These are phyloP conservation scores for Huntiella abstrusa DNA, from an alignment of 2,329 filamentous ascomycete species.

Conservation along the genomic window DNA sequence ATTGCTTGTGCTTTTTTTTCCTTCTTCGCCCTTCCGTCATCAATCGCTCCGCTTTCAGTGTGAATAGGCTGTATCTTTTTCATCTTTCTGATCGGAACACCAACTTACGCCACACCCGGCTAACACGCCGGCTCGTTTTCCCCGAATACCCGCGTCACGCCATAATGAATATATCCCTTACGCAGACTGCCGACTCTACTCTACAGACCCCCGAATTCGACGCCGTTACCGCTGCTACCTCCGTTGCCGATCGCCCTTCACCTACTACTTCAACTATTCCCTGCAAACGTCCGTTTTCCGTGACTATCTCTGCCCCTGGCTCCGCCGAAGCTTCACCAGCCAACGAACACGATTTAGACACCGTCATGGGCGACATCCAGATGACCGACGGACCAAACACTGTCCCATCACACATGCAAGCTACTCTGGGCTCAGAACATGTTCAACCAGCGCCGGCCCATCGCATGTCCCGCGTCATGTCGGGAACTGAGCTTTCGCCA, in stretches of 20 bases:
- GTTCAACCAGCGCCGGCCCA: conserved; percentile 4
- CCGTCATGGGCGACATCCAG: conserved; percentile 7
- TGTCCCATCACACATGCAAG: background rate
- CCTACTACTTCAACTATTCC: conserved; percentile 6
- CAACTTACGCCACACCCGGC: too few relatives aligned
- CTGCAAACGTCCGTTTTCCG: conserved; percentile 9
- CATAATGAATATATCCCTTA: conserved; percentile 10
- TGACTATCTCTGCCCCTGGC: background rate
- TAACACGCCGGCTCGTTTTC: conserved; percentile 2
- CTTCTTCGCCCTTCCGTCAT: too few relatives aligned
- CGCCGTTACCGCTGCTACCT: background rate
- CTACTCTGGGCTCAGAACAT: conserved; percentile 4
- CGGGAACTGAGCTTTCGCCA: conserved; percentile 37
- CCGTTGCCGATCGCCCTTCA: background rate
- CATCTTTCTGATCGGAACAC: too few relatives aligned
- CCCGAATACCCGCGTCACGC: background rate
- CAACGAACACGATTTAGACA: background rate
- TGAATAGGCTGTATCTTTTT: too few relatives aligned
- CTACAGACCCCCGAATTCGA: background rate
- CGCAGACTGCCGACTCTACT: conserved; percentile 7
- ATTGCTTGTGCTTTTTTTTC: too few relatives aligned
- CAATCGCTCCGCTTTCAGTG: too few relatives aligned
- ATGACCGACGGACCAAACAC: conserved; percentile 4
- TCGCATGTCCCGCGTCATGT: conserved; percentile 33
- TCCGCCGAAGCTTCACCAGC: background rate